Base-by-base conservation (phyloP, 164 flowering plant species). In the Aristolochia contorta region DNA sequence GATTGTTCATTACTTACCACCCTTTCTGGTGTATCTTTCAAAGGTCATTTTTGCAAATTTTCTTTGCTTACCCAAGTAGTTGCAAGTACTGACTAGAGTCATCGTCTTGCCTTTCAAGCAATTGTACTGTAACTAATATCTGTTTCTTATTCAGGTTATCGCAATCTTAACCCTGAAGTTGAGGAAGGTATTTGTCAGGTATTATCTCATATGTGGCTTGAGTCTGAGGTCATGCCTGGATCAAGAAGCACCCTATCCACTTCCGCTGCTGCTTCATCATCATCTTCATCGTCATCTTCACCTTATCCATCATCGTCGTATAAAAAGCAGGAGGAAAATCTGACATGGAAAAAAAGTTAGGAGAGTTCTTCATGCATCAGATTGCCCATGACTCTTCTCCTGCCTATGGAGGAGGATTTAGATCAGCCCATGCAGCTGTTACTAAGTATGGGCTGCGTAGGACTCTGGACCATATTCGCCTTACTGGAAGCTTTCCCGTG, bases 151-250 rank as follows among this genome's bases (percentile, higher is more conserved):
- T 65, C 80, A 90, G 98, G 96, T 20, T 93, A 77, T 72, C 77
- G 87, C 0, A 87, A 88, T 65, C 84, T 90, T 15, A 75, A 66
- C 56, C 91, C 85, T 2, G 92, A 84, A 72, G 87, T 90, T 59
- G 98, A 93, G 74, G 98, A 89, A 79, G 98, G 98, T 27, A 89
- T 89, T 50, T 91, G 98, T 65, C 98, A 89, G 60, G 81, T 91
- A 64, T 84, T 91, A n/a, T 81, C 98, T 24, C 72, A 80, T 70
- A 81, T 88, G 90, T 93, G 97, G 98, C 94, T 90, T 19, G 98
- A 93, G 56, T 78, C 97, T 21, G 97, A 93, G 74, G 94, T 92
- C 30, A 57, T 86, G 70, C 82, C 94, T 8, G 79, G 74, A 18
- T 71, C 66, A 18, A 78, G 70, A 73, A 76, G 63, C 62, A 67